phyloP scores from a whole-genome alignment of 805 yeast genomes.

The Yarrowia osloensis region DNA sequence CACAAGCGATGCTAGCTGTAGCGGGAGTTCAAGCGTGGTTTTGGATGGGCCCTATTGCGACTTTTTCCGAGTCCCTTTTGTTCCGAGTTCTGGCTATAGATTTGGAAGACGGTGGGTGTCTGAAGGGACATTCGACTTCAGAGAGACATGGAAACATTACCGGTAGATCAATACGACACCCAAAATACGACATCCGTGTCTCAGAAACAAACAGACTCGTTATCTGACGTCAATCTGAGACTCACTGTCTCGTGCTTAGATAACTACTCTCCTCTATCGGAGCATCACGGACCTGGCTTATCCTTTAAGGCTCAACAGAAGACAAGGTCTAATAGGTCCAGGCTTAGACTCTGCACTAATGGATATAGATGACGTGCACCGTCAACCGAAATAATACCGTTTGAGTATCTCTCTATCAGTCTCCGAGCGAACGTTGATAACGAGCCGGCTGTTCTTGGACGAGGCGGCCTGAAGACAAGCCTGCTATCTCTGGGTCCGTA shows the following conservation, averaged over 20 bases:
- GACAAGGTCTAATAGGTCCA: neutral
- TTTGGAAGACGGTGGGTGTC: too few species aligned
- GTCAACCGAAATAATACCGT: neutral
- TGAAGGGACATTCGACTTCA: too few species aligned
- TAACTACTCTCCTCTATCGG: neutral
- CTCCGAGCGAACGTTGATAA: neutral
- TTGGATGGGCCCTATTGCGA: neutral
- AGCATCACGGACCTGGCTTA: neutral
- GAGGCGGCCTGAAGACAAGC: neutral
- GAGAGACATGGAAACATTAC: too few species aligned
- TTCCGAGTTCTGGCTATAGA: too few species aligned
- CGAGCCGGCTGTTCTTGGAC: neutral
- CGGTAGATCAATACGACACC: too few species aligned
- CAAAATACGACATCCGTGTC: too few species aligned
- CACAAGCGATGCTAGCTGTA: too few species aligned
- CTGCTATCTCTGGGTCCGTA: neutral
- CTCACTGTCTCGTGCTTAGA: too few species aligned
- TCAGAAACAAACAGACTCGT: neutral
- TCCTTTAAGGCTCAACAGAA: neutral
- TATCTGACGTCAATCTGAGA: too few species aligned
- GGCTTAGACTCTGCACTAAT: constrained; percentile 6
- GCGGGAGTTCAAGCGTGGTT: neutral
- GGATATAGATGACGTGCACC: constrained; percentile 2
- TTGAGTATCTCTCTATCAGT: neutral
- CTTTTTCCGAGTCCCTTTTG: neutral